Conservation (phyloP, 2,329 filamentous ascomycete genomes). For the Monosporascus sp. region DNA sequence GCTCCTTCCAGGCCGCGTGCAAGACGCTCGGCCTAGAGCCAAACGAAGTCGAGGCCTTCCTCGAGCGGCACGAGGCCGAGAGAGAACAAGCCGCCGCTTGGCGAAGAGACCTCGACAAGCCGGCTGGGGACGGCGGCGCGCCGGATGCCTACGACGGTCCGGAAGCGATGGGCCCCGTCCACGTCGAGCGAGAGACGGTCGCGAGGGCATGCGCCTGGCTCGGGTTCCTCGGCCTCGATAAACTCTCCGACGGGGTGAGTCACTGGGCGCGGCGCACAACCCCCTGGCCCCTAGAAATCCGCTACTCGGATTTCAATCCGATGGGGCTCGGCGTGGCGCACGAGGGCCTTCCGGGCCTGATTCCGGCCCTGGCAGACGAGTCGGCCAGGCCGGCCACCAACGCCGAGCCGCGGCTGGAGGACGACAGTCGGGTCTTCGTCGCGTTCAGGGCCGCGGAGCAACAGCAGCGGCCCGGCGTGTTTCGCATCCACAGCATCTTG, state of each 20-base stretch:
- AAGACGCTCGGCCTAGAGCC: not conserved
- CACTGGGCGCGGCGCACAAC: not conserved
- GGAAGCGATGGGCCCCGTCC: not conserved
- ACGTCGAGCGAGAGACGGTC: not conserved
- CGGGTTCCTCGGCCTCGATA: not conserved
- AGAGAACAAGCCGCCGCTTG: not conserved
- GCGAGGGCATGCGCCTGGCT: not conserved
- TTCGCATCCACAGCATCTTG: not conserved
- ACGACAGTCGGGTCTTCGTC: not conserved
- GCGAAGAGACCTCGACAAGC: too few species aligned
- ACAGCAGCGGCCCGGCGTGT: not conserved
- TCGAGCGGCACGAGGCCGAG: not conserved
- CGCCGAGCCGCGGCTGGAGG: not conserved
- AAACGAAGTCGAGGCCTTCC: not conserved
- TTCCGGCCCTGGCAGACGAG: too few species aligned
- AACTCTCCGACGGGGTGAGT: not conserved
- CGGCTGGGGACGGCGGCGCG: too few species aligned
- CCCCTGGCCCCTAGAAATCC: not conserved
- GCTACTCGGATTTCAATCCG: not conserved
- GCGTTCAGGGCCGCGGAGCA: not conserved
- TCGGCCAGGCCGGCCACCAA: too few species aligned
- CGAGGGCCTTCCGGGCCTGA: not conserved
- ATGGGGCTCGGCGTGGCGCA: not conserved
- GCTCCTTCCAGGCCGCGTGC: slow-evolving; percentile 1
- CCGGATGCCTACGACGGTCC: not conserved